A percentile compares a stretch with the other conserved stretches of the same genome.
These are phyloP conservation scores for Punica granatum DNA, from an alignment of 345 rosid species.

Conservation along the genomic window DNA sequence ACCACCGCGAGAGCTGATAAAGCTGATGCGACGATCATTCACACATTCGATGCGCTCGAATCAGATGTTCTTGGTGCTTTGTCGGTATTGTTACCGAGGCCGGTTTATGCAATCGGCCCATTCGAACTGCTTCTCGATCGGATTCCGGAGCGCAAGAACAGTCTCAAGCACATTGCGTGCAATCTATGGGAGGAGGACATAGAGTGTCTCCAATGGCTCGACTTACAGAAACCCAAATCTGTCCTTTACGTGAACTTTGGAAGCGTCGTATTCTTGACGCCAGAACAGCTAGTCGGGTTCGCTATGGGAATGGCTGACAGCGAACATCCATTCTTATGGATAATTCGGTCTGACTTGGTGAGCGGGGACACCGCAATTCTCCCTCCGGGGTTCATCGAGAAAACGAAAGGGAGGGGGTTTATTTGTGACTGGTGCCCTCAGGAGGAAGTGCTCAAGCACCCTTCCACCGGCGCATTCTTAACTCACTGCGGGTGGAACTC, in stretches of 20 bases:
- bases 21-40: slow-evolving; percentile 31
- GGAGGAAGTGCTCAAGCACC: slow-evolving; percentile 38
- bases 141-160: slow-evolving; percentile 4
- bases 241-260: slow-evolving; percentile 53
- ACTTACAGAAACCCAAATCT: slow-evolving; percentile 30
- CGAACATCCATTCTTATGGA: slow-evolving; percentile 39
- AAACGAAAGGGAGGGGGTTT: slow-evolving; percentile 28
- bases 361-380: slow-evolving; percentile 27
- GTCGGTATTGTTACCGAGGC: slow-evolving; percentile 20
- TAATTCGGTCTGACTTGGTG: slow-evolving; percentile 44
- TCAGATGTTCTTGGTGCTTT: slow-evolving; percentile 20
- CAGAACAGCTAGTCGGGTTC: slow-evolving; percentile 34
- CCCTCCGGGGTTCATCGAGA: slow-evolving; percentile 26
- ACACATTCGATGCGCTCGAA: slow-evolving; percentile 43
- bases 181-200: slow-evolving; percentile 45
- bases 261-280: slow-evolving; percentile 36
- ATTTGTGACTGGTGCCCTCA: slow-evolving; percentile 47
- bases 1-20: slow-evolving; percentile 24
- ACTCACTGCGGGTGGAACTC: slow-evolving; percentile 61
- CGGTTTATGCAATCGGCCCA: slow-evolving; percentile 35
- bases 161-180: slow-evolving; percentile 17
- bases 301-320: slow-evolving; percentile 53
- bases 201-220: slow-evolving; percentile 38
- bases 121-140: slow-evolving; percentile 26
- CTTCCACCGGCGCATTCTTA: slow-evolving; percentile 35